Evolutionary conservation across 192 early-diverging fungal genomes (phyloP), one percentile per base, ranked within the genome.

Genomic region (Dissophora ornata): DNA sequence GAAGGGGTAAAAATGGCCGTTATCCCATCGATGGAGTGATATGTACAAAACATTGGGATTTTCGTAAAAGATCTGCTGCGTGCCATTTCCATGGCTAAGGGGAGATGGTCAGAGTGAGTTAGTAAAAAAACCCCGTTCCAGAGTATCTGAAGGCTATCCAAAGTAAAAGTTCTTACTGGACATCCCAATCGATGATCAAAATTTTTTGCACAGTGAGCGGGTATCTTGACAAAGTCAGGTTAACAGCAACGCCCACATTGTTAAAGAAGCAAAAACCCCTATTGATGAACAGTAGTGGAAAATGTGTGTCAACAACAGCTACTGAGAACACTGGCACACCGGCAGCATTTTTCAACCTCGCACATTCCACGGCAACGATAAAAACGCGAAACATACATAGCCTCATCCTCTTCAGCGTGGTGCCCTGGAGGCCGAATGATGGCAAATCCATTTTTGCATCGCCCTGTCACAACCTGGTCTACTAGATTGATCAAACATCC

Each of bases 211-310:
- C 81, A 11, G 79, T 80, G 8, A 62, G 57, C 0, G 83, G 81
- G 62, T 89, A 83, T 16, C 69, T 71, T 25, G 65, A 59, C 25
- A 92, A 66, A 16, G 91, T 71, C 6, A 80, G 47, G 26, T 81
- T 78, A 11, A 87, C 85, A 9, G 92, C 92, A 10, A 94, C 86
- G 1, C 89, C 90, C 9, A 94, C 90, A 71, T 94, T 94, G 69
- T 93, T 93, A 67, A 84, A 90, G 41, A 90, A 84, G 57, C 93
- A 94, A 54, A 91, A 94, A 5, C 92, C 93, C 87, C 73, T 77
- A 67, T 22, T 10, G 15, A 0, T 21, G 4, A 10, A 45, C 9
- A 16, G 4, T n/a, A 45, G 44, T n/a, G 36, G 13, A 13, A 38
- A 38, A 18, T 5, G 18, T 45, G 18, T n/a, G n/a, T 45, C 44